Evolutionary conservation across 2,329 filamentous ascomycete genomes (phyloP), one percentile per base, ranked within the genome.

Genomic region (Penicillium italicum): DNA sequence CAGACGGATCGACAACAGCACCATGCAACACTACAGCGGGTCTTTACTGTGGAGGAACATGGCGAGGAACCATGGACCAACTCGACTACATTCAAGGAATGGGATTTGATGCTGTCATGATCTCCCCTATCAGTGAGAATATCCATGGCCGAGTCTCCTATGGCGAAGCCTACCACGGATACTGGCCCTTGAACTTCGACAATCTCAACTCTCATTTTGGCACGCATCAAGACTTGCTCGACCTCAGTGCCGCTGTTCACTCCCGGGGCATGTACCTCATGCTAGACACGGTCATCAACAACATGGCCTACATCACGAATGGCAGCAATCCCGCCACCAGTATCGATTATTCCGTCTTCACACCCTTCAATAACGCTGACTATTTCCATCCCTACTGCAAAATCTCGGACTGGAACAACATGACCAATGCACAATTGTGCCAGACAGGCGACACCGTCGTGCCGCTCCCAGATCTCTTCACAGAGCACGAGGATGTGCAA

Each of bases 281-380:
- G 79, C 72, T 80, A 43, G 80, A 82, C 58, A 74, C 79, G 2
- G 79, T 81, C 10, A 74, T 78, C 37, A 82, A 82, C 64, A 77
- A 82, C 53, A 74, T 77, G 71, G 75, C 67, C 8, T 71, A 63
- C 12, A 65, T 69, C 9, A 68, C 65, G 5, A 64, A 70, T 48
- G 65, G 64, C 11, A 60, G 61, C 26, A 48, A 68, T 37, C 67
- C 68, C 1, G 61, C 61, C 18, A 66, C 59, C 1, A 49, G 54
- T 34, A 57, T 65, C 33, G 58, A 67, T 30, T 70, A 69, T 47
- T 66, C 64, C 5, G 63, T 48, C 41, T 58, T 64, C 31, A 59
- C 41, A n/a, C 60, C 69, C 5, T 70, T 64, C 50, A 62, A 62
- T 49, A 62, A 69, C 54, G 11, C 67, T 44, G 69, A 69, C 12